Percentiles rank a stretch among this genome's conserved stretches.
These are phyloP conservation scores for Fusarium camptoceras DNA, from an alignment of 2,329 filamentous ascomycete genomes.

Conservation along the genomic window DNA sequence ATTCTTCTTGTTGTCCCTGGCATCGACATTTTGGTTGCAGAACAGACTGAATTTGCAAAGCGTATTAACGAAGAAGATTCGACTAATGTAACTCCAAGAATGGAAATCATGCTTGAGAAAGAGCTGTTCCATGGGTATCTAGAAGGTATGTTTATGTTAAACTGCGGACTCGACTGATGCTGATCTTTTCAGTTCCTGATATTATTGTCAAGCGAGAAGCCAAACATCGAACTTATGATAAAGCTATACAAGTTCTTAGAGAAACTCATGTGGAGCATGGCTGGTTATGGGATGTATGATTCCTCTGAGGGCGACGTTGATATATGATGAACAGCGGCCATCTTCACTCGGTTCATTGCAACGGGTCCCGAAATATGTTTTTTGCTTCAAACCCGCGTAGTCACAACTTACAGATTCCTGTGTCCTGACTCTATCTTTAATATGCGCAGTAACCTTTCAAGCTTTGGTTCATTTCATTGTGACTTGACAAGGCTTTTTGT, in stretches of 20 bases:
- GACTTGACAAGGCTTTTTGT: background rate
- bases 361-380: background rate
- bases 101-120: slow-evolving; percentile 39
- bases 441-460: background rate
- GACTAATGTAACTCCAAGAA: background rate
- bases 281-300: slow-evolving; percentile 11
- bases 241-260: slow-evolving; percentile 31
- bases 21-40: background rate
- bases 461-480: background rate
- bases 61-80: background rate
- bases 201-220: slow-evolving; percentile 26
- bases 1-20: background rate
- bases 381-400: background rate
- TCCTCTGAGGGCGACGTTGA: background rate
- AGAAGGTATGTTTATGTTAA: slow-evolving; percentile 29
- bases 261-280: slow-evolving; percentile 32
- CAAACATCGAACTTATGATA: slow-evolving; percentile 29
- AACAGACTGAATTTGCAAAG: background rate
- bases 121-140: slow-evolving; percentile 48
- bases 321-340: background rate
- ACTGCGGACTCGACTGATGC: background rate
- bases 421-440: background rate
- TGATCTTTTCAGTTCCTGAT: slow-evolving; percentile 33
- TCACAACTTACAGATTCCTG: background rate
- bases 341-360: background rate